Conservation (phyloP, 78 protist species). For the Dictyostelium purpureum region DNA sequence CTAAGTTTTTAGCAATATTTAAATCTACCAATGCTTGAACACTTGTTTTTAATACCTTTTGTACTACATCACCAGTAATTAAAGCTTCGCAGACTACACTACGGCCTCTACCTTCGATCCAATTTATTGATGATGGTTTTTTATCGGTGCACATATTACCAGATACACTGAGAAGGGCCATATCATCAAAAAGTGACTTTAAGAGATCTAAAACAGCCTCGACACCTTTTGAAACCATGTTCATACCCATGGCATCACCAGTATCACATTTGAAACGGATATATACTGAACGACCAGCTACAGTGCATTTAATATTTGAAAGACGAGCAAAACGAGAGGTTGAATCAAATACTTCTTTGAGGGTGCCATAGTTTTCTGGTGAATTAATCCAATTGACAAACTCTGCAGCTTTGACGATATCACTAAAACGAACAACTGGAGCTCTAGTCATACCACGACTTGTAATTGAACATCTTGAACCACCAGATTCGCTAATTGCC, state of each 20-base stretch:
- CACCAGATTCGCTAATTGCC: constrained; percentile 87
- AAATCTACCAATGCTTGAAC: constrained; percentile 84
- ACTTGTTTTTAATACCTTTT: constrained; percentile 89
- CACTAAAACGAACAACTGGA: constrained; percentile 86
- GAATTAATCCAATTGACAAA: constrained; percentile 79
- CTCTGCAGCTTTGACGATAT: constrained; percentile 40
- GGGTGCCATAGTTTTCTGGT: not conserved
- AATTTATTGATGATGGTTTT: constrained; percentile 93
- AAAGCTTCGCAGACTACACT: constrained; percentile 94
- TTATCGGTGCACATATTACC: constrained; percentile 96
- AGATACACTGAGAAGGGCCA: constrained; percentile 79
- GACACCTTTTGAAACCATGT: constrained; percentile 94
- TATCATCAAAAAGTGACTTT: constrained; percentile 24
- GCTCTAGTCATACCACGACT: constrained; percentile 95
- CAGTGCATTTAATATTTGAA: not conserved
- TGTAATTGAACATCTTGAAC: constrained; percentile 54
- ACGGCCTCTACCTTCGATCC: constrained; percentile 97
- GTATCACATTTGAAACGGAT: constrained; percentile 88
- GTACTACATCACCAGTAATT: constrained; percentile 83
- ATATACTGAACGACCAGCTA: constrained; percentile 86
- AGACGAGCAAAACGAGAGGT: constrained; percentile 88
- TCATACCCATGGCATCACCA: constrained; percentile 99
- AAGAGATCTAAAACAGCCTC: constrained; percentile 60
- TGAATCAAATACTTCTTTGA: constrained; percentile 53
- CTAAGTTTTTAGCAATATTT: constrained; percentile 91